Evolutionary conservation across 495 filamentous ascomycete genomes (phyloP).

Genomic region (Penicillium cosmopolitanum): DNA sequence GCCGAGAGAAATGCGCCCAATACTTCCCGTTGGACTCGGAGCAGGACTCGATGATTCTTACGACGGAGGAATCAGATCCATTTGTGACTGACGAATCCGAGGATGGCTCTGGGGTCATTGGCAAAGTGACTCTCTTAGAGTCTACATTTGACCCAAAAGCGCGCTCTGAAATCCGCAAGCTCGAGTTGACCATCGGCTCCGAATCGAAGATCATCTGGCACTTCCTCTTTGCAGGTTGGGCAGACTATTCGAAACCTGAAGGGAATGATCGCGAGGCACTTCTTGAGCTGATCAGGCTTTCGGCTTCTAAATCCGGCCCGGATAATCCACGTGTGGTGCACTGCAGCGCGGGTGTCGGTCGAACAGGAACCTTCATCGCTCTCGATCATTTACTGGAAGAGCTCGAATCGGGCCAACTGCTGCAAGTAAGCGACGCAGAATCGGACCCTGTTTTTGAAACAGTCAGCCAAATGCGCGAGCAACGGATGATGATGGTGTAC

Average conservation of each 20-base stretch:
- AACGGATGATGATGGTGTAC: conserved; percentile 97
- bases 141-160: conserved; percentile 49
- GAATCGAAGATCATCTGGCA: conserved; percentile 80
- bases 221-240: conserved; percentile 90
- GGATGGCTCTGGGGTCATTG: conserved; percentile 25
- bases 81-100: conserved; percentile 32
- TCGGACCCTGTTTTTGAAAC: conserved; percentile 69
- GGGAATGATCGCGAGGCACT: conserved; percentile 77
- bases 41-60: conserved; percentile 63
- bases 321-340: conserved; percentile 86
- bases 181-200: conserved; percentile 57
- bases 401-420: conserved; percentile 73
- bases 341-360: conserved; percentile 92
- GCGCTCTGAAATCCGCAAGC: conserved; percentile 58
- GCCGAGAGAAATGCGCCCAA: conserved; percentile 86
- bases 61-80: conserved; percentile 49
- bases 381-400: conserved; percentile 87
- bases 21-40: conserved; percentile 76
- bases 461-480: conserved; percentile 82
- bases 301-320: conserved; percentile 67
- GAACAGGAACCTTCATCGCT: conserved; percentile 93
- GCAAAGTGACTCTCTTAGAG: conserved; percentile 54
- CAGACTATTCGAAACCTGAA: conserved; percentile 88
- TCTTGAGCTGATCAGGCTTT: conserved; percentile 75
- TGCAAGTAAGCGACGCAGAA: conserved; percentile 42